Conservation (phyloP, 108 stramenopile species). For the Ochromonas danica region DNA sequence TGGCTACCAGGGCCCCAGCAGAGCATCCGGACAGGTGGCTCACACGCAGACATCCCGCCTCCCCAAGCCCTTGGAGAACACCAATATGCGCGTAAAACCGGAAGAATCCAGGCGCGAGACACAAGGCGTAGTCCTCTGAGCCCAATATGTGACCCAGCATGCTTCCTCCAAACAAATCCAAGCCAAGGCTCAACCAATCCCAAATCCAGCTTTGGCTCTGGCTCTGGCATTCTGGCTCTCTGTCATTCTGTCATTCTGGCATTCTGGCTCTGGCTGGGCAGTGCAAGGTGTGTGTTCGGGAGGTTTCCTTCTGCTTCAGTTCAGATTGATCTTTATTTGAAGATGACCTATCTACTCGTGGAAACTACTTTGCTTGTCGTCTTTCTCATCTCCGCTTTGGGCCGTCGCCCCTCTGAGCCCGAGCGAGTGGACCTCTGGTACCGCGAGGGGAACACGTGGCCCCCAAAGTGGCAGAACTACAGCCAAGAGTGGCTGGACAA, state of each 20-base stretch:
- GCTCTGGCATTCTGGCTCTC: no score
- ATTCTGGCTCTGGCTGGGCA: no score
- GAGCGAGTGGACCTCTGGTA: slow-evolving; percentile 2
- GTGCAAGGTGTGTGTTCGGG: no score
- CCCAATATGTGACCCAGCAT: slow-evolving; percentile 25
- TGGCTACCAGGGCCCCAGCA: slow-evolving; percentile 25
- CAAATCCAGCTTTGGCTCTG: no score
- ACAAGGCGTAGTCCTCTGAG: slow-evolving; percentile 1
- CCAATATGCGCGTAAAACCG: slow-evolving; percentile 24
- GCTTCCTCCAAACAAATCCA: not conserved
- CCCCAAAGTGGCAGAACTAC: not conserved
- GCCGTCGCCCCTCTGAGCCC: not conserved
- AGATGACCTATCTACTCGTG: no score
- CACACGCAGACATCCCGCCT: not conserved
- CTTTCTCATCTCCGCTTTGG: no score
- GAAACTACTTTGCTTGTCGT: no score
- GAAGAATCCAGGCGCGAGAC: slow-evolving; percentile 29
- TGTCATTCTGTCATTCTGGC: no score
- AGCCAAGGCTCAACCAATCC: no score
- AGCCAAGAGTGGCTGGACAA: not conserved
- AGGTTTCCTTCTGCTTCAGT: no score
- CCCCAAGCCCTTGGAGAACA: slow-evolving; percentile 5
- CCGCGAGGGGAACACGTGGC: not conserved
- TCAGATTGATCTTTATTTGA: no score
- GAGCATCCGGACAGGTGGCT: slow-evolving; percentile 18